Base-by-base conservation (phyloP, 495 filamentous ascomycete species). In the Parathielavia hyrcaniae region DNA sequence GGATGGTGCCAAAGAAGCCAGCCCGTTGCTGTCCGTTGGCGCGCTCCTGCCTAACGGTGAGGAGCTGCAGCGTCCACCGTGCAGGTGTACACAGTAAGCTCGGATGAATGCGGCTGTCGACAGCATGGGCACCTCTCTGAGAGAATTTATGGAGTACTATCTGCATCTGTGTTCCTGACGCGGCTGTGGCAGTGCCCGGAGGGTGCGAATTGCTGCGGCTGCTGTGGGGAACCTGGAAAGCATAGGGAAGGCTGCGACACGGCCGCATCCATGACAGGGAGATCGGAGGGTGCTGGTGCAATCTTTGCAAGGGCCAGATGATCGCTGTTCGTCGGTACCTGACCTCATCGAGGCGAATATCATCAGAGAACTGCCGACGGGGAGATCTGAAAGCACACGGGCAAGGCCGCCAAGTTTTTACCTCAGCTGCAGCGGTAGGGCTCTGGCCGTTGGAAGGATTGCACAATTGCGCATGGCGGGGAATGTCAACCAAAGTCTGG, bases 161-260 rank as follows among this genome's bases (percentile, higher is more conserved):
- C 26, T 30, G 26, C 26, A 30, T 6, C 26, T 30, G 26, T 30
- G 26, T 30, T 30, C 32, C 48, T 50, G 50, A 53, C 50, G 50
- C 43, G 50, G 50, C 50, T 12, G 50, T 53, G 50, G 38, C 50
- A 16, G 50, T 53, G 50, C 50, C 17, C 4, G 38, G 23, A 43
- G 38, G 50, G 38, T 50, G 23, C 45, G 45, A 4, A 32, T 22
- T 32, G 13, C 26, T 53, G 23, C 19, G 22, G 23, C 19, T 12
- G 38, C 11, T 17, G 50, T 43, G 50, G 50, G 38, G 50, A 40
- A 32, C n/a, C n/a, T n/a, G n/a, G n/a, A n/a, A n/a, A n/a, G n/a
- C n/a, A n/a, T n/a, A n/a, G 20, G 8, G 14, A n/a, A 43, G 40
- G 26, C 6, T 30, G 26, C 26, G 26, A 30, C n/a, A n/a, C n/a